phyloP scores from a whole-genome alignment of 345 rosid genomes.

The Chamaenerion angustifolium region DNA sequence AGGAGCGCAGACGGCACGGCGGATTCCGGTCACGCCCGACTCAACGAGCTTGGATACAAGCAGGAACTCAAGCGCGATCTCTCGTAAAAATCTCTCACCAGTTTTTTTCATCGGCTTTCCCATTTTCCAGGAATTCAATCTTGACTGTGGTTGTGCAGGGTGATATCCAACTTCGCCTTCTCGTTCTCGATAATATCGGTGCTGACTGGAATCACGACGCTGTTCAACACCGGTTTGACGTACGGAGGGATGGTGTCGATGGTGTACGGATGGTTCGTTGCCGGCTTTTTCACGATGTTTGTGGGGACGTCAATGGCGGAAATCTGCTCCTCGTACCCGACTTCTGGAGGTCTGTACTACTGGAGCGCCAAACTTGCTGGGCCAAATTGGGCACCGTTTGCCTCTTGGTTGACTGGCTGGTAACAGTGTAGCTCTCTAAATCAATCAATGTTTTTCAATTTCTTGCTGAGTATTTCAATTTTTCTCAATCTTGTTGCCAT shows the following conservation, averaged over 20 bases:
- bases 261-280: slow-evolving; percentile 56
- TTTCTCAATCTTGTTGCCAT: no score
- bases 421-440: background rate
- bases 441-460: no score
- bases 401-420: slow-evolving; percentile 16
- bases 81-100: slow-evolving; percentile 17
- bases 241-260: slow-evolving; percentile 44
- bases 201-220: slow-evolving; percentile 37
- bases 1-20: slow-evolving; percentile 1
- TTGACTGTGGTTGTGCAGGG: no score
- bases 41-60: slow-evolving; percentile 51
- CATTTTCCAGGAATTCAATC: background rate
- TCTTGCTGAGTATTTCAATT: no score
- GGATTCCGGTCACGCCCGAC: slow-evolving; percentile 50
- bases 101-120: background rate
- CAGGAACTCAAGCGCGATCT: slow-evolving; percentile 52
- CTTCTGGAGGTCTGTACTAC: slow-evolving; percentile 12
- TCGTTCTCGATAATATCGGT: slow-evolving; percentile 51
- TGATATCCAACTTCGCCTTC: slow-evolving; percentile 16
- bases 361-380: slow-evolving; percentile 15
- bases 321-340: slow-evolving; percentile 57
- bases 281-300: slow-evolving; percentile 48
- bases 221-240: slow-evolving; percentile 39
- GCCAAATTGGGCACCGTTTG: slow-evolving; percentile 13
- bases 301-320: slow-evolving; percentile 53